Conservation (phyloP, 1,284 basidiomycete genomes). For the Ceraceosorus guamensis region DNA sequence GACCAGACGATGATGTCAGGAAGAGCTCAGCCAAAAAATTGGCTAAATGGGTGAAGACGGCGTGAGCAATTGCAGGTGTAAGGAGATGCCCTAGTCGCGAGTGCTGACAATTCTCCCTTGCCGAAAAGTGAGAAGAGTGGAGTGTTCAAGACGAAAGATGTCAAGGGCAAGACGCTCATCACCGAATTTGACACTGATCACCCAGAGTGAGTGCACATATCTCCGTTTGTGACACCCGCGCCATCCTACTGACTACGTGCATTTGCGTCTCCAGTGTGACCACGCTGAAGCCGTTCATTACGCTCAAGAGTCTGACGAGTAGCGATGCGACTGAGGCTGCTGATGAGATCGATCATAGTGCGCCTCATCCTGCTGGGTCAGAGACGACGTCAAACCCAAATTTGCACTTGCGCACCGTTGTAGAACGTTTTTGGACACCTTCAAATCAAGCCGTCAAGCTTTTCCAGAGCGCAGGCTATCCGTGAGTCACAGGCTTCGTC, state of each 20-base stretch:
- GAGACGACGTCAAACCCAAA: too few species aligned
- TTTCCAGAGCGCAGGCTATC: conserved; percentile 5
- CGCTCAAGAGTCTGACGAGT: not conserved
- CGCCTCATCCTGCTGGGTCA: too few species aligned
- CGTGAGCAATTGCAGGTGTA: not conserved
- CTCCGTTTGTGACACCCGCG: too few species aligned
- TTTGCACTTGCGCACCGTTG: not conserved
- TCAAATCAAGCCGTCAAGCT: conserved; percentile 3
- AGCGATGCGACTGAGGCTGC: not conserved
- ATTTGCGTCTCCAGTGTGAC: too few species aligned
- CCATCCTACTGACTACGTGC: too few species aligned
- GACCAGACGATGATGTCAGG: conserved; percentile 3
- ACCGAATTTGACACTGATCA: not conserved
- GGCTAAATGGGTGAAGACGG: conserved; percentile 9
- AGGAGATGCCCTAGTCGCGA: too few species aligned
- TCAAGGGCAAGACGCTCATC: conserved; percentile 7
- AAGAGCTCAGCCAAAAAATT: conserved; percentile 4
- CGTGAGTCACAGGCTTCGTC: not conserved
- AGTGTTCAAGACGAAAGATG: conserved; percentile 7
- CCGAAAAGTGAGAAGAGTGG: conserved; percentile 3
- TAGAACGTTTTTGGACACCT: conserved; percentile 6
- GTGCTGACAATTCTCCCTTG: too few species aligned
- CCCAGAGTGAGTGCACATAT: conserved; percentile 4
- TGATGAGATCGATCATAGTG: not conserved
- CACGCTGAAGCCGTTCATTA: not conserved